Conservation (phyloP, 75 land plant species). For the Selaginella moellendorffii region DNA sequence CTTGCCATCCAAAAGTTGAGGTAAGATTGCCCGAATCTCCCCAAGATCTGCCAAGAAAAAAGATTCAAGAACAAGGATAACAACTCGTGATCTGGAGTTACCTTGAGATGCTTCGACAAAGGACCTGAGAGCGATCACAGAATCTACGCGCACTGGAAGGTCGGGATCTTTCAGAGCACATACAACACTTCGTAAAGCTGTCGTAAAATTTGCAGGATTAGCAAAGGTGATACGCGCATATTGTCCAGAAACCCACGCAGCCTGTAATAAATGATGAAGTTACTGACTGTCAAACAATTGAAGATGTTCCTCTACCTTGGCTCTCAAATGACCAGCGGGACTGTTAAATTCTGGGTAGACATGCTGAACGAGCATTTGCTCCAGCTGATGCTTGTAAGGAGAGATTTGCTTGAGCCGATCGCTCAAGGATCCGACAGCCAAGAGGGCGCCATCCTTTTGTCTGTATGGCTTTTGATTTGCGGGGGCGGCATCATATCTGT, state of each 20-base stretch:
- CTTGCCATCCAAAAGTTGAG: slow-evolving; percentile 93
- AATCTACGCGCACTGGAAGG: slow-evolving; percentile 96
- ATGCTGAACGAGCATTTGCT: slow-evolving; percentile 92
- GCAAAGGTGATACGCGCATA: slow-evolving; percentile 75
- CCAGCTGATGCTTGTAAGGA: slow-evolving; percentile 91
- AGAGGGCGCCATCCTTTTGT: slow-evolving; percentile 94
- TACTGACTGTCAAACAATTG: not conserved
- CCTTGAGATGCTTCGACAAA: slow-evolving; percentile 97
- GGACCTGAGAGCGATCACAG: slow-evolving; percentile 87
- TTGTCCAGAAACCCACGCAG: slow-evolving; percentile 99
- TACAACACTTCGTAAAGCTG: slow-evolving; percentile 75
- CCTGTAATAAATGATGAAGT: slow-evolving; percentile 28
- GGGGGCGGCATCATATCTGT: slow-evolving; percentile 67
- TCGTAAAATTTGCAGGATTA: slow-evolving; percentile 66
- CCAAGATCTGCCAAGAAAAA: slow-evolving; percentile 51
- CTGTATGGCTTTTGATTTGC: slow-evolving; percentile 56
- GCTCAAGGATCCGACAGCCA: slow-evolving; percentile 86
- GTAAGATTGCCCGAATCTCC: slow-evolving; percentile 90
- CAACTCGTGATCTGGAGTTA: slow-evolving; percentile 1
- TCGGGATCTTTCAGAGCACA: slow-evolving; percentile 92
- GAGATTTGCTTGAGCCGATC: slow-evolving; percentile 85
- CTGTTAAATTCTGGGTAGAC: slow-evolving; percentile 94
- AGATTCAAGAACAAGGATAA: not conserved
- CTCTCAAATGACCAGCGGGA: slow-evolving; percentile 87
- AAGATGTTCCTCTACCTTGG: slow-evolving; percentile 45